Base-by-base conservation (phyloP, 257 asterid species). In the Solanum pinnatisectum region DNA sequence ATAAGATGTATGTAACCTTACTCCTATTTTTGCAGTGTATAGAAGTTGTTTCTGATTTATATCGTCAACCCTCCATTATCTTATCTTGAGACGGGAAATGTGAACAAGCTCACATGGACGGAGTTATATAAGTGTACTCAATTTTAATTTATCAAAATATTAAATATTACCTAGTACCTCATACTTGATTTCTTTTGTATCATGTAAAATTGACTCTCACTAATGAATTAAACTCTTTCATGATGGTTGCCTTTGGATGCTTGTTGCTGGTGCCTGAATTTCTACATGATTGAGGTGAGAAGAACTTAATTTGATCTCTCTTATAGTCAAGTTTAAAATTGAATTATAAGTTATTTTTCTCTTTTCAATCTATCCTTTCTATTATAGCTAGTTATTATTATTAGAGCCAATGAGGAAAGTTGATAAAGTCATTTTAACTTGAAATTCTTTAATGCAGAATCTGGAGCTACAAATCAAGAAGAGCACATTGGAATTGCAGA, bases 401-500 rank as follows among this genome's bases (percentile, higher is more conserved):
- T 10, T 71, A 32, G 78, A 71, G 5, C 10, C 42, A 33, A 68
- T 33, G 44, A 16, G 5, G 15, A 72, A 33, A 33, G 15, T 52
- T 52, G 23, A 52, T 18, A 52, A 52, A 6, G 9, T 52, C n/a
- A 52, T 18, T 52, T 52, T 52, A 52, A 52, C 63, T 18, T 33
- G 79, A 72, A 72, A 4, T n/a, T 65, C 8, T 67, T 87, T 83
- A 37, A 67, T 72, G 68, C 87, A 94, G 95, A 95, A 94, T 91
- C 87, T 90, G 2, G 93, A 92, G 86, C 91, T 92, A 84, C 95
- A 93, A 90, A 91, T 93, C n/a, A 90, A 90, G 88, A 92, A 93
- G 88, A 63, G 86, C 39, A 23, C 86, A 18, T 82, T 92, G n/a
- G 92, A 93, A 83, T 76, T 90, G 60, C 94, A 90, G 67, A 88